Evolutionary conservation across 108 stramenopile genomes (phyloP), one percentile per base, ranked within the genome.

Genomic region (Mediolabrus comicus): DNA sequence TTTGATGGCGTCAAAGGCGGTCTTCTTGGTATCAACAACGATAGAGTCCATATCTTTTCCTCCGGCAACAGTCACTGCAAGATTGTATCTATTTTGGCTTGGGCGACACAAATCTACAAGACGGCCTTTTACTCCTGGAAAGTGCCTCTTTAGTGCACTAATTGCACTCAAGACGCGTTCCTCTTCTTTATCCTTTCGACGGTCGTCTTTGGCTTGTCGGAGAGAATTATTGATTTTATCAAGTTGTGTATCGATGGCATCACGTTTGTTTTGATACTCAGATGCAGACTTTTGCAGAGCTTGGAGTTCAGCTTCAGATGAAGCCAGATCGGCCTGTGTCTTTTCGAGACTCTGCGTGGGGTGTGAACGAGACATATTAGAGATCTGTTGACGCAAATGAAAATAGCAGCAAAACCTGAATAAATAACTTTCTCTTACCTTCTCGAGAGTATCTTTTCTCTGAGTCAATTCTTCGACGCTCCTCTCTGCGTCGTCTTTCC

Each of bases 41-140:
- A 99, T 90, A 3, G 74, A 70, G 64, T 98, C 98, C 96, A 97
- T 97, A 77, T 97, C 89, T 72, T 96, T 96, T 28, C 98, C 98
- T 14, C 84, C 96, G 34, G 97, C 99, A n/a, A 97, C 96, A 7
- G 96, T 93, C 38, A 99, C 95, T 41, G 97, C 98, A 36, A 96
- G 72, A 69, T 94, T 88, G 86, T 86, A 98, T 39, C 92, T 62
- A 29, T 91, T 69, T 74, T 94, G 92, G n/a, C 88, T 84, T 9
- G 99, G 99, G 36, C 86, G 87, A 83, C 97, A 97, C 25, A 99
- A 82, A 79, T 98, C 97, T 32, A 96, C 96, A 32, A 99, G 74
- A 3, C 97, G 84, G 0, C 99, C 98, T 53, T 87, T 84, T 16
- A 99, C 97, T 28, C 95, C 96, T n/a, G 92, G 90, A 74, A 93